Conservation (phyloP, 2,329 filamentous ascomycete species). For the Microdochium trichocladiopsis region DNA sequence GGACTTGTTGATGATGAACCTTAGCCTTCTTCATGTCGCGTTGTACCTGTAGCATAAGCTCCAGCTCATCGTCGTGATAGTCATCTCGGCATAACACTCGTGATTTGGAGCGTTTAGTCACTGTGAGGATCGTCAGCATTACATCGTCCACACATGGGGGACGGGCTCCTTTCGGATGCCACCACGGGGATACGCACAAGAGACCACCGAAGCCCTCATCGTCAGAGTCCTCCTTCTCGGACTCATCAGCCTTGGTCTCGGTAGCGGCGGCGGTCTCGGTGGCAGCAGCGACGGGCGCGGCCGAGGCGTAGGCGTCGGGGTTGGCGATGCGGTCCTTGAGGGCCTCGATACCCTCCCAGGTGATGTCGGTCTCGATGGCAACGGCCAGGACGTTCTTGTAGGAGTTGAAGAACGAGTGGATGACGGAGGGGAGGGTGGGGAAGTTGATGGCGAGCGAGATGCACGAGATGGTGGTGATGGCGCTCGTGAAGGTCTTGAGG, state of each 20-base stretch:
- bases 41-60: conserved; percentile 32
- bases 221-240: conserved; percentile 63
- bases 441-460: conserved; percentile 91
- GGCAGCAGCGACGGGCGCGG: conserved; percentile 64
- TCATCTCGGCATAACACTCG: neutral
- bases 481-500: conserved; percentile 71
- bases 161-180: neutral
- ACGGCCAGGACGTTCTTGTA: conserved; percentile 97
- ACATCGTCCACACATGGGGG: neutral
- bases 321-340: conserved; percentile 99
- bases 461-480: conserved; percentile 79
- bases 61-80: conserved; percentile 11
- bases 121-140: conserved; percentile 33
- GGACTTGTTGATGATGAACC: conserved; percentile 1
- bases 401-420: conserved; percentile 92
- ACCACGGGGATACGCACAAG: conserved; percentile 51
- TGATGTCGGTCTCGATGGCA: conserved; percentile 83
- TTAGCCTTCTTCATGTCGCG: neutral
- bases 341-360: conserved; percentile 92
- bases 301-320: conserved; percentile 88
- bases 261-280: conserved; percentile 42
- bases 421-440: conserved; percentile 92
- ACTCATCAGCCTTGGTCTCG: conserved; percentile 58
- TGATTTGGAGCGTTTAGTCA: conserved; percentile 38
- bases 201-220: conserved; percentile 74